phyloP scores from a whole-genome alignment of 768 basidiomycete genomes.

The Coprinopsis strossmayeri region DNA sequence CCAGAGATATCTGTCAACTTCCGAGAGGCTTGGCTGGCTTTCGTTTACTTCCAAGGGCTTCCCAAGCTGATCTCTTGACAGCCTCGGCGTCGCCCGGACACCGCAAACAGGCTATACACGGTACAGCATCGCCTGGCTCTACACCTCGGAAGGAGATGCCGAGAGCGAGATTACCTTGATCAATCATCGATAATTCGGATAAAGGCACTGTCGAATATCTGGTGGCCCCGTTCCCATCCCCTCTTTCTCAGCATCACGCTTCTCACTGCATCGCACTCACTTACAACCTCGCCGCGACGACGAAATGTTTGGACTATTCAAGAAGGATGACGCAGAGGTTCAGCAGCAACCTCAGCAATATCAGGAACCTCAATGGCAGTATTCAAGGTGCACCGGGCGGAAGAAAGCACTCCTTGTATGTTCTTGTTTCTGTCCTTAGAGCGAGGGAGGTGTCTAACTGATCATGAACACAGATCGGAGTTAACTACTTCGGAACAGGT shows the following conservation, averaged over 20 bases:
- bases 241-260: background rate
- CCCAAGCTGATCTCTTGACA: too few relatives aligned
- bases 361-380: conserved; percentile 61
- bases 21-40: too few relatives aligned
- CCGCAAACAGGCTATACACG: too few relatives aligned
- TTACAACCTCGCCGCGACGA: background rate
- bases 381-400: conserved; percentile 82
- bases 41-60: too few relatives aligned
- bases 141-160: too few relatives aligned
- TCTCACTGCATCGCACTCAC: background rate
- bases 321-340: conserved; percentile 47
- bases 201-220: too few relatives aligned
- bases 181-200: too few relatives aligned
- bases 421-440: conserved; percentile 3
- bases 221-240: too few relatives aligned
- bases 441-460: background rate
- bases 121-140: too few relatives aligned
- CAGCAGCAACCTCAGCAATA: conserved; percentile 41
- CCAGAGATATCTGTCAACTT: too few relatives aligned
- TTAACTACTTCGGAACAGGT: conserved; percentile 71
- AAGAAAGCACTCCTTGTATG: conserved; percentile 85
- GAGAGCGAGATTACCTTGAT: too few relatives aligned
- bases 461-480: conserved; percentile 58
- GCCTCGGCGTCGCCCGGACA: too few relatives aligned
- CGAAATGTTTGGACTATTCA: background rate